These are phyloP conservation scores for Trichosporon sp. DNA, from an alignment of 1,284 basidiomycete species.

Conservation along the genomic window DNA sequence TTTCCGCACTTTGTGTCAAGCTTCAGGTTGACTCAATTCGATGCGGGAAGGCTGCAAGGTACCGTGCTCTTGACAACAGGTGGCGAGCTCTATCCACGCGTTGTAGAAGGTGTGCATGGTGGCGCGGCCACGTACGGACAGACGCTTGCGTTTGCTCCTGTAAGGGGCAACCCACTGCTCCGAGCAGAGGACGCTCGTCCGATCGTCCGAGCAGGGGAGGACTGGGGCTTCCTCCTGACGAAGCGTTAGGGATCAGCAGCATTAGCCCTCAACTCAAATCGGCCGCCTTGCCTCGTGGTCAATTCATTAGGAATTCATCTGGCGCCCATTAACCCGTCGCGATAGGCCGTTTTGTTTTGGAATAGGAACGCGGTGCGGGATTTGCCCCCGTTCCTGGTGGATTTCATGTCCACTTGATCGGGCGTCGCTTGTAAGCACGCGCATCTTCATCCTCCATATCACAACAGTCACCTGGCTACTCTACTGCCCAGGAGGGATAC, in stretches of 20 bases:
- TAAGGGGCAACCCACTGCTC: neutral
- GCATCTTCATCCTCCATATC: neutral
- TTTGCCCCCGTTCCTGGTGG: conserved; percentile 5
- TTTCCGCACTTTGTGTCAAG: neutral
- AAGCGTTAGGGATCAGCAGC: neutral
- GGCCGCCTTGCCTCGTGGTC: neutral
- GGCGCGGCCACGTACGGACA: neutral
- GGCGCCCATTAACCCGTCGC: neutral
- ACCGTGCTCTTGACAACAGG: neutral
- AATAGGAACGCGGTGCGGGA: neutral
- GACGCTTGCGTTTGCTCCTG: neutral
- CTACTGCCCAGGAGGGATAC: neutral
- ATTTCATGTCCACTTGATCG: conserved; percentile 4
- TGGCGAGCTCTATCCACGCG: neutral
- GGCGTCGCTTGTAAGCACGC: neutral
- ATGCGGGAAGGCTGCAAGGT: neutral
- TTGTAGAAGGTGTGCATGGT: neutral
- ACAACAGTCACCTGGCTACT: neutral
- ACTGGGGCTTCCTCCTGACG: neutral
- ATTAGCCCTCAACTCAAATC: neutral
- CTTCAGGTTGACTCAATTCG: neutral
- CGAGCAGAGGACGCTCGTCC: neutral
- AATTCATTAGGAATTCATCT: neutral
- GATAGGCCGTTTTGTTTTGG: neutral
- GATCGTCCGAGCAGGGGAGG: neutral